phyloP scores from a whole-genome alignment of 305 asterid species.

The Fraxinus velutina region DNA sequence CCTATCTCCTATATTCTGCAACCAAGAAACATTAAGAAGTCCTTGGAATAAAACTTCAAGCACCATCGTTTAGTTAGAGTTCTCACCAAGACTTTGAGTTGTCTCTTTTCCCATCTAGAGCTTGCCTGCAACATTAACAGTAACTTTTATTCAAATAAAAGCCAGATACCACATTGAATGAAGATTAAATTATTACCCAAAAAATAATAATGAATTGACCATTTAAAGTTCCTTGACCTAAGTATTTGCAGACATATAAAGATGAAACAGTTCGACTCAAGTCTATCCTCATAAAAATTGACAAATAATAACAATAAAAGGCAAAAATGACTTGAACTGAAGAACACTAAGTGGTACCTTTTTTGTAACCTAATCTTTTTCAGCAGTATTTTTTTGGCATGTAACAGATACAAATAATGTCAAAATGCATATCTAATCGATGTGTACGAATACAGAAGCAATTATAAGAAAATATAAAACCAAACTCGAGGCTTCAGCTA shows the following conservation, averaged over 20 bases:
- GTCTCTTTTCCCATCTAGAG: constrained; percentile 88
- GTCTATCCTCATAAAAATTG: neutral
- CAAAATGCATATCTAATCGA: neutral
- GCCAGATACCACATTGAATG: neutral
- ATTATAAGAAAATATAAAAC: neutral
- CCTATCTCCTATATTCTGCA: neutral
- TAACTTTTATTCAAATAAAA: constrained; percentile 8
- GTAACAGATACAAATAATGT: neutral
- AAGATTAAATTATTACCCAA: neutral
- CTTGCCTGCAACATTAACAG: constrained; percentile 61
- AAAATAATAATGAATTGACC: neutral
- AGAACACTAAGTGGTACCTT: neutral
- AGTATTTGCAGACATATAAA: neutral
- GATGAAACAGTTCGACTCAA: neutral
- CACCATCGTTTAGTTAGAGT: neutral
- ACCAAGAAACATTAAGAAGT: neutral
- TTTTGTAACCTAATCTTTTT: neutral
- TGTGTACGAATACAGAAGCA: neutral
- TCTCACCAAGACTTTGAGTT: constrained; percentile 79
- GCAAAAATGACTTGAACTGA: neutral
- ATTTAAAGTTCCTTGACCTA: neutral
- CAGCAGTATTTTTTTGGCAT: neutral
- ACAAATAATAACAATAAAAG: neutral
- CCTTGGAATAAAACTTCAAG: neutral
- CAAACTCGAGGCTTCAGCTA: neutral